A percentile compares a stretch with the other conserved stretches of the same genome.
Evolutionary conservation across 2,329 filamentous ascomycete species (phyloP).

Genomic region (Hymenoscyphus linearis): DNA sequence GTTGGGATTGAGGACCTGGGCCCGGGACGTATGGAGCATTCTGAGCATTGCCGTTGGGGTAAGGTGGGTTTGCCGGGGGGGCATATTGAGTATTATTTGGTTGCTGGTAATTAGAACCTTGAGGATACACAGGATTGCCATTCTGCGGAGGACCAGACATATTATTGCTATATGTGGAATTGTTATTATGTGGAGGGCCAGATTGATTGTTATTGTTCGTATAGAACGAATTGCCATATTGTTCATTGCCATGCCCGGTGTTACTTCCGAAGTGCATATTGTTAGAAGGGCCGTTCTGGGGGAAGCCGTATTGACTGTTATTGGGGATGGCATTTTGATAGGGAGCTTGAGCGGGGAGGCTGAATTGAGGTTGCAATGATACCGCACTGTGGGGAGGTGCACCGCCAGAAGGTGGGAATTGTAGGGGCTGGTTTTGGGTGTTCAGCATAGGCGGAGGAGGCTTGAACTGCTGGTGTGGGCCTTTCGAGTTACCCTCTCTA

Average conservation of each 20-base stretch:
- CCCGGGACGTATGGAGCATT: slow-evolving; percentile 7
- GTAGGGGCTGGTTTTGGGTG: not conserved
- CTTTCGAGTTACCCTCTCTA: not conserved
- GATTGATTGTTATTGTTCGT: too few relatives aligned
- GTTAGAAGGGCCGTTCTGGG: not conserved
- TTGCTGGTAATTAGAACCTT: not conserved
- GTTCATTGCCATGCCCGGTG: not conserved
- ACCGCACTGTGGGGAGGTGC: not conserved
- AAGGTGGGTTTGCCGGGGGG: not conserved
- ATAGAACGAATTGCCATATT: not conserved
- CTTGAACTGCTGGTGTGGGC: not conserved
- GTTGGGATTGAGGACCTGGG: slow-evolving; percentile 11
- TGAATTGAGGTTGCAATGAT: not conserved
- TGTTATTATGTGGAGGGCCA: not conserved
- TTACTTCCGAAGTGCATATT: not conserved
- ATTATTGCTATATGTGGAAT: not conserved
- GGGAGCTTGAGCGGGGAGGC: not conserved
- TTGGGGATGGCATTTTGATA: not conserved
- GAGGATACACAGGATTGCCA: not conserved
- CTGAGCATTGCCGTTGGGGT: slow-evolving; percentile 3
- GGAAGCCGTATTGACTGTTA: not conserved
- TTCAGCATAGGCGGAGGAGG: not conserved
- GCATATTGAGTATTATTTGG: slow-evolving; percentile 2
- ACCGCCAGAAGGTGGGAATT: slow-evolving; percentile 13
- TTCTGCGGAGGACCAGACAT: not conserved